Percentiles rank a stretch among this genome's conserved stretches.
Conservation (phyloP, 441 rosid genomes). For the Populus hybrid region DNA sequence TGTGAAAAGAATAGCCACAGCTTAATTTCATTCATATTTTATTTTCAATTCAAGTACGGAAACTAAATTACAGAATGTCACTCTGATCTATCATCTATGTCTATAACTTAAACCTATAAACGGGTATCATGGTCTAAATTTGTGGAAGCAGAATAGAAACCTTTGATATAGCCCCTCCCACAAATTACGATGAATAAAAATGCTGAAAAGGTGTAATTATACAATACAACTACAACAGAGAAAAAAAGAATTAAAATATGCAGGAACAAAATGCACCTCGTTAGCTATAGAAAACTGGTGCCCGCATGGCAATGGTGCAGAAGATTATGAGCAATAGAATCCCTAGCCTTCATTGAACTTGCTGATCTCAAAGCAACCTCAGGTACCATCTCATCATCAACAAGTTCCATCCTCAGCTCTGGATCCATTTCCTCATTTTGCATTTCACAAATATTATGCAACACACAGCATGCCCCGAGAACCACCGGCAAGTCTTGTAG, state of each 20-base stretch:
- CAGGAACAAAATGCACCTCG: background rate
- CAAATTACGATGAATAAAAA: conserved; percentile 19
- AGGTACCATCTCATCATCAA: conserved; percentile 63
- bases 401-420: conserved; percentile 42
- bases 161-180: background rate
- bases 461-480: conserved; percentile 75
- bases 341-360: conserved; percentile 48
- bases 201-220: background rate
- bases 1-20: background rate
- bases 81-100: conserved; percentile 5
- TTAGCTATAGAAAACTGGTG: conserved; percentile 51
- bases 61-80: conserved; percentile 16
- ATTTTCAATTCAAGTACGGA: conserved; percentile 13
- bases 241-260: conserved; percentile 33
- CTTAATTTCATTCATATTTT: conserved; percentile 9
- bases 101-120: conserved; percentile 16
- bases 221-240: conserved; percentile 4
- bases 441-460: conserved; percentile 79
- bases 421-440: conserved; percentile 49
- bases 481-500: conserved; percentile 72
- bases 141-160: background rate
- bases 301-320: conserved; percentile 85
- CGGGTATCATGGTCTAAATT: background rate
- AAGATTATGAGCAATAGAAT: conserved; percentile 72
- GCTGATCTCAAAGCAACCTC: conserved; percentile 49